phyloP scores from a whole-genome alignment of 2,329 filamentous ascomycete species.

The Alternaria gansuensis region DNA sequence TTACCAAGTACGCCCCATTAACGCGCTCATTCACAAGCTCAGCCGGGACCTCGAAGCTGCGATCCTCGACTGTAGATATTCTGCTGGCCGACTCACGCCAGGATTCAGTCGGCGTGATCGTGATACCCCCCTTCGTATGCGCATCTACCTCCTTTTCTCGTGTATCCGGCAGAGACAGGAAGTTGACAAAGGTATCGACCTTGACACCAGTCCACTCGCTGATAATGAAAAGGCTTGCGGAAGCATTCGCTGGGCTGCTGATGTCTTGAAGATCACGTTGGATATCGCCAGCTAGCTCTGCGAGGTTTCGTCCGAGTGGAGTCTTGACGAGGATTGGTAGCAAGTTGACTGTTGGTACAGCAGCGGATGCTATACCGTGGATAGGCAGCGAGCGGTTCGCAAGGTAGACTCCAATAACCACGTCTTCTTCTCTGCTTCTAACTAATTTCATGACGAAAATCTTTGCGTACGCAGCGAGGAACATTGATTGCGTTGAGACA shows the following conservation, averaged over 20 bases:
- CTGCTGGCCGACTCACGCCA: constrained; percentile 36
- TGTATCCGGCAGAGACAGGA: constrained; percentile 66
- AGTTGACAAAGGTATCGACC: constrained; percentile 82
- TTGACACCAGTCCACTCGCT: constrained; percentile 75
- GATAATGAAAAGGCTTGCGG: constrained; percentile 75
- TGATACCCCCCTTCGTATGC: constrained; percentile 20
- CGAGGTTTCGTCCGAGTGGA: constrained; percentile 48
- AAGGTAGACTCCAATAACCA: constrained; percentile 82
- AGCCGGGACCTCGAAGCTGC: constrained; percentile 24
- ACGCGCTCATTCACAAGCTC: constrained; percentile 38
- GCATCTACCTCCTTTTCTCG: constrained; percentile 20
- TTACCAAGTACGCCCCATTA: constrained; percentile 52
- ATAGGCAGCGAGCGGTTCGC: constrained; percentile 73
- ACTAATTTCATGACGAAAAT: constrained; percentile 53
- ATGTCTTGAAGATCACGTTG: constrained; percentile 74
- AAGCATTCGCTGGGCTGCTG: constrained; percentile 62
- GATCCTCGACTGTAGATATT: constrained; percentile 19
- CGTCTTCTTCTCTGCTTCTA: constrained; percentile 42
- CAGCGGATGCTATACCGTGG: constrained; percentile 59
- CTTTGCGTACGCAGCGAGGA: constrained; percentile 76
- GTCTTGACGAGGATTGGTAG: constrained; percentile 71
- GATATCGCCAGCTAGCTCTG: constrained; percentile 66
- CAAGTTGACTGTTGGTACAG: constrained; percentile 79
- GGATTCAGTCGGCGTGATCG: constrained; percentile 27
- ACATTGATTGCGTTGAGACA: constrained; percentile 74